A percentile compares a stretch with the other conserved stretches of the same genome.
Conservation (phyloP, 2,329 filamentous ascomycete genomes). For the Zymoseptoria passerinii region DNA sequence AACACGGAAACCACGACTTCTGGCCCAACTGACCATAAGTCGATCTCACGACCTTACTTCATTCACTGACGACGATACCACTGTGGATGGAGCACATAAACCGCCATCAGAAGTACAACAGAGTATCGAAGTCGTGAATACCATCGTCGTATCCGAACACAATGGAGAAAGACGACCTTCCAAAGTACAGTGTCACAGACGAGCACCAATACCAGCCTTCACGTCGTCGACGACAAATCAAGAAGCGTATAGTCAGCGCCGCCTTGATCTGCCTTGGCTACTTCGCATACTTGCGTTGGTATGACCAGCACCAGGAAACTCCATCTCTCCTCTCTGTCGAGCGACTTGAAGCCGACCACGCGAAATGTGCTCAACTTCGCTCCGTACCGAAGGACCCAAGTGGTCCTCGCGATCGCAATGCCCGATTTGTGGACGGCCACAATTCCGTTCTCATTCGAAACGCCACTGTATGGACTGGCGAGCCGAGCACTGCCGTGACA, state of each 20-base stretch:
- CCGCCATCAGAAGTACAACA: neutral
- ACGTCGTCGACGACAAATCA: neutral
- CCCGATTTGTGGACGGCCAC: conserved; percentile 51
- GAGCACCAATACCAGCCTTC: neutral
- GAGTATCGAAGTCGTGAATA: neutral
- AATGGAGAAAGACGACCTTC: conserved; percentile 14
- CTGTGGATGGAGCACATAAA: neutral
- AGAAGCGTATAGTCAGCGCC: neutral
- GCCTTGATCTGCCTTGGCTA: conserved; percentile 4
- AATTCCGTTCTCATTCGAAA: conserved; percentile 57
- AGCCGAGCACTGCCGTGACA: conserved; percentile 47
- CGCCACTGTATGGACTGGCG: conserved; percentile 57
- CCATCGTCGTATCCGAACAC: neutral
- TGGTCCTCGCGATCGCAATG: conserved; percentile 50
- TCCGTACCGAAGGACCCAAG: conserved; percentile 48
- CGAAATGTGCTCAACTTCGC: conserved; percentile 49
- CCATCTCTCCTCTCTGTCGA: conserved; percentile 62
- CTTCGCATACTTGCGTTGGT: conserved; percentile 5
- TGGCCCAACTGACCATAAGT: neutral
- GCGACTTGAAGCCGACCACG: conserved; percentile 47
- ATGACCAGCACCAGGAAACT: conserved; percentile 60
- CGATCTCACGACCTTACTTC: neutral
- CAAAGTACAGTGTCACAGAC: conserved; percentile 9
- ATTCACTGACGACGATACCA: neutral
- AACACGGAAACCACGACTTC: neutral